Percentiles rank a stretch among this genome's conserved stretches.
These are phyloP conservation scores for Mallotus japonicus DNA, from an alignment of 441 rosid genomes.

Conservation along the genomic window DNA sequence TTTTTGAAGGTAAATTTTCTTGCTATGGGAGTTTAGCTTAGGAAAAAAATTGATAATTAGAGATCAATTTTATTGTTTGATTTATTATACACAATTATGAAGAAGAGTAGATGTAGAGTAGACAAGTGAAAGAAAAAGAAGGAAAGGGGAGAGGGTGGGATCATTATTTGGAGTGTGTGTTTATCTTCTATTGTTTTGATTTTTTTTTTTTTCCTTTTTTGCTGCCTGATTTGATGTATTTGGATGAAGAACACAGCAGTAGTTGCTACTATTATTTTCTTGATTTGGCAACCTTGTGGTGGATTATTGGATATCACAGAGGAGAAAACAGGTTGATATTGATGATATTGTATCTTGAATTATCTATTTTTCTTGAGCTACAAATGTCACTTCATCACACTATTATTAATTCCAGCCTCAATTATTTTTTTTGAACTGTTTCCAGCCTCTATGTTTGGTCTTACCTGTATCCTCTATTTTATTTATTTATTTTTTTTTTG, in stretches of 20 bases:
- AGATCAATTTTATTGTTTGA: constrained; percentile 30
- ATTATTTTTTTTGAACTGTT: too few species aligned
- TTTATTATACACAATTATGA: constrained; percentile 30
- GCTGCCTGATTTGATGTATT: constrained; percentile 21
- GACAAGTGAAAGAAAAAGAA: constrained; percentile 1
- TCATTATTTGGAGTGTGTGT: constrained; percentile 33
- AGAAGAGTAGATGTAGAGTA: constrained; percentile 23
- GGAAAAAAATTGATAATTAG: constrained; percentile 27
- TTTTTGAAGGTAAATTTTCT: constrained; percentile 14
- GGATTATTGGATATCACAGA: constrained; percentile 20
- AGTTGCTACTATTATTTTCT: constrained; percentile 17
- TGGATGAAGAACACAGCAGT: constrained; percentile 18
- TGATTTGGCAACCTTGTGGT: constrained; percentile 17
- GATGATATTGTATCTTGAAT: constrained; percentile 3
- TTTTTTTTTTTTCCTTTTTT: constrained; percentile 2
- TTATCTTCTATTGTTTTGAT: constrained; percentile 21
- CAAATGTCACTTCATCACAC: too few species aligned
- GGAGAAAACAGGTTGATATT: constrained; percentile 17
- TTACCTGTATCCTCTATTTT: too few species aligned
- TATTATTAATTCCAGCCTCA: too few species aligned
- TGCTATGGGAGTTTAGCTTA: constrained; percentile 28
- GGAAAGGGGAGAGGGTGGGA: constrained; percentile 12
- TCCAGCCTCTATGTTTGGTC: too few species aligned
- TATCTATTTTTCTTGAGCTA: constrained; percentile 6
- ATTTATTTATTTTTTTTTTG: too few species aligned